Percentiles rank a stretch among this genome's conserved stretches.
Evolutionary conservation across 805 yeast genomes (phyloP).

Genomic region (Metschnikowia peoriensis): DNA sequence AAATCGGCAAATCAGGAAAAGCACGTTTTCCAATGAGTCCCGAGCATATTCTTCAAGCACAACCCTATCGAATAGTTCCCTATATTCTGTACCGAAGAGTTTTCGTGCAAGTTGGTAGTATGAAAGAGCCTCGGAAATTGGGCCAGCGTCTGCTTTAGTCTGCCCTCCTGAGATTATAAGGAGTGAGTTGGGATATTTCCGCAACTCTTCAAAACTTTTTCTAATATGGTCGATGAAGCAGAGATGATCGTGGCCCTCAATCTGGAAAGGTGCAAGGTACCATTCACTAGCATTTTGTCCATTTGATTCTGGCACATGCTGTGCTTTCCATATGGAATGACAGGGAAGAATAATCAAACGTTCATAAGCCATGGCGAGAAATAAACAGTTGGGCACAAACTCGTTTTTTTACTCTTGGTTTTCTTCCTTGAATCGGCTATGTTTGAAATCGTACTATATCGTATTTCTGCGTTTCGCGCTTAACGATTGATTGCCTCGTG

Average conservation of each 20-base stretch:
- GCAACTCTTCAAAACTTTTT: slow-evolving; percentile 38
- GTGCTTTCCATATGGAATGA: slow-evolving; percentile 56
- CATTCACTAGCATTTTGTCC: slow-evolving; percentile 58
- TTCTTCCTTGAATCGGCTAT: no score
- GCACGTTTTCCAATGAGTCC: slow-evolving; percentile 76
- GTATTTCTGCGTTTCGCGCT: neutral
- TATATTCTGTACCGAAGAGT: slow-evolving; percentile 17
- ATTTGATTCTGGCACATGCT: slow-evolving; percentile 24
- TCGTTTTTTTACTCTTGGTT: no score
- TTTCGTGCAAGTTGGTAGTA: slow-evolving; percentile 47
- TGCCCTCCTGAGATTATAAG: slow-evolving; percentile 67
- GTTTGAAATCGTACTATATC: no score
- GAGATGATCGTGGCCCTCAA: slow-evolving; percentile 65
- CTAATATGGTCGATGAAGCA: slow-evolving; percentile 62
- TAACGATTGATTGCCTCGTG: neutral
- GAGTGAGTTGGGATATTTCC: slow-evolving; percentile 27
- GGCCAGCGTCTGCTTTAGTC: slow-evolving; percentile 57
- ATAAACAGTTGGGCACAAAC: neutral
- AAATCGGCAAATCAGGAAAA: slow-evolving; percentile 58
- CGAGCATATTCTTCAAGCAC: slow-evolving; percentile 69
- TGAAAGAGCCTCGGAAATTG: slow-evolving; percentile 59
- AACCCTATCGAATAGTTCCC: slow-evolving; percentile 24
- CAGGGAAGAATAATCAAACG: slow-evolving; percentile 43
- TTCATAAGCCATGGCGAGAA: neutral
- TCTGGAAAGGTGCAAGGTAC: slow-evolving; percentile 66